These are phyloP conservation scores for Trifolium dubium DNA, from an alignment of 306 rosid species.

Conservation along the genomic window DNA sequence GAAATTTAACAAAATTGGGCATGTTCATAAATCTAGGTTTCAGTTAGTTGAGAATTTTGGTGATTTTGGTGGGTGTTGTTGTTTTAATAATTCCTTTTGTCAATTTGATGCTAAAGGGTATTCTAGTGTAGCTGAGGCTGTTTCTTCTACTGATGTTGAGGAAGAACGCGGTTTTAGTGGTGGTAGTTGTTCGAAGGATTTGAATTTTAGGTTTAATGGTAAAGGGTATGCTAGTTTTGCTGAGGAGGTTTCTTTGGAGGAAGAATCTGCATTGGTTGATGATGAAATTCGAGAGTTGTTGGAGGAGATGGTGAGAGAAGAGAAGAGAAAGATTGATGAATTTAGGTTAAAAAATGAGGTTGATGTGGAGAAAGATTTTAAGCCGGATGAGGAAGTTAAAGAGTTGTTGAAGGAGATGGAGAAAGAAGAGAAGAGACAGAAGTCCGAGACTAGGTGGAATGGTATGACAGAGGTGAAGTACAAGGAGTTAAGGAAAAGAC, in stretches of 20 bases:
- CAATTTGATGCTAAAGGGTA: conserved; percentile 50
- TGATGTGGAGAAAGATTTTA: background rate
- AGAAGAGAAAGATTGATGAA: conserved; percentile 40
- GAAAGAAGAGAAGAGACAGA: conserved; percentile 54
- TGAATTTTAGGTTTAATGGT: conserved; percentile 31
- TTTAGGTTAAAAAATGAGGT: conserved; percentile 39
- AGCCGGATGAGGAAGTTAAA: background rate
- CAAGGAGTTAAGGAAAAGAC: conserved; percentile 62
- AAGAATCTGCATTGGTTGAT: conserved; percentile 49
- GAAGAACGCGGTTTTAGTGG: conserved; percentile 48
- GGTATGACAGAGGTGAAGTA: conserved; percentile 58
- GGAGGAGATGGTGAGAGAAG: conserved; percentile 62
- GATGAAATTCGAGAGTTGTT: conserved; percentile 59
- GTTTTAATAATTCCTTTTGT: background rate
- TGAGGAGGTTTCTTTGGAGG: conserved; percentile 77
- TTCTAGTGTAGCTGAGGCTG: conserved; percentile 76
- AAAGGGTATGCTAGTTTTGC: conserved; percentile 71
- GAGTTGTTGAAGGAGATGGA: conserved; percentile 1
- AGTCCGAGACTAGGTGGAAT: conserved; percentile 19
- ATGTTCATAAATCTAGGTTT: background rate
- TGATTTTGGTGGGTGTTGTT: conserved; percentile 17
- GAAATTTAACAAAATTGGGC: conserved; percentile 33
- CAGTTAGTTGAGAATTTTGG: conserved; percentile 9
- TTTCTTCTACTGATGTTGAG: conserved; percentile 71
- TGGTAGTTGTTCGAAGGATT: background rate